Evolutionary conservation across 2,329 filamentous ascomycete species (phyloP).

Genomic region (Alternaria sp.): DNA sequence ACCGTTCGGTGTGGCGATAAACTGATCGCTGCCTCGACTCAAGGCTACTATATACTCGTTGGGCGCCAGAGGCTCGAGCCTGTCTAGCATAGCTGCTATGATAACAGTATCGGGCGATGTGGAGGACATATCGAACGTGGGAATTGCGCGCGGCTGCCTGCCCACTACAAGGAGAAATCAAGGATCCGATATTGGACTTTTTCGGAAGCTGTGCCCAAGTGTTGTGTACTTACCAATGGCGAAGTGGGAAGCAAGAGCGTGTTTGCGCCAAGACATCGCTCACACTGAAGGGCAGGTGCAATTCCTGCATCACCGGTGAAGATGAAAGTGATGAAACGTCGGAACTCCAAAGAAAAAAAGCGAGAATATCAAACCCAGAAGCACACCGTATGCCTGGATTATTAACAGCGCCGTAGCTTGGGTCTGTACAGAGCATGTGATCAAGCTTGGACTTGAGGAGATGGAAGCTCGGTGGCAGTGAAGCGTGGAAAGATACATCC

Average conservation of each 20-base stretch:
- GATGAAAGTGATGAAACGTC: not conserved
- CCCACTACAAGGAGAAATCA: not conserved
- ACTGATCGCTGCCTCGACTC: constrained; percentile 30
- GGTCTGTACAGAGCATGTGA: not conserved
- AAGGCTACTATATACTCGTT: constrained; percentile 41
- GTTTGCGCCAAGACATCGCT: constrained; percentile 24
- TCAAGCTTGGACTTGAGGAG: not conserved
- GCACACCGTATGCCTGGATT: not conserved
- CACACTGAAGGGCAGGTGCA: constrained; percentile 1
- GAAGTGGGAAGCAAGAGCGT: constrained; percentile 14
- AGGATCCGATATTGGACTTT: not conserved
- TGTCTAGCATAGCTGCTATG: constrained; percentile 18
- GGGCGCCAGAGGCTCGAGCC: constrained; percentile 22
- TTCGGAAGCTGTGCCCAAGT: not conserved
- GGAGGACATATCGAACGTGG: constrained; percentile 9
- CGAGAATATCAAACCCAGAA: not conserved
- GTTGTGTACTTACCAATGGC: not conserved
- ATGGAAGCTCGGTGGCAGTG: not conserved
- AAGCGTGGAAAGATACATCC: not conserved
- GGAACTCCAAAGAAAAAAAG: not conserved
- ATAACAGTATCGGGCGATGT: not conserved
- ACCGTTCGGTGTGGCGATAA: constrained; percentile 38
- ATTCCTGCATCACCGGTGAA: not conserved
- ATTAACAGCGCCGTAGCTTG: not conserved
- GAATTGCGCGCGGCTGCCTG: not conserved